Conservation (phyloP, 352 stramenopile species). For the Elongisporangium prolatum region DNA sequence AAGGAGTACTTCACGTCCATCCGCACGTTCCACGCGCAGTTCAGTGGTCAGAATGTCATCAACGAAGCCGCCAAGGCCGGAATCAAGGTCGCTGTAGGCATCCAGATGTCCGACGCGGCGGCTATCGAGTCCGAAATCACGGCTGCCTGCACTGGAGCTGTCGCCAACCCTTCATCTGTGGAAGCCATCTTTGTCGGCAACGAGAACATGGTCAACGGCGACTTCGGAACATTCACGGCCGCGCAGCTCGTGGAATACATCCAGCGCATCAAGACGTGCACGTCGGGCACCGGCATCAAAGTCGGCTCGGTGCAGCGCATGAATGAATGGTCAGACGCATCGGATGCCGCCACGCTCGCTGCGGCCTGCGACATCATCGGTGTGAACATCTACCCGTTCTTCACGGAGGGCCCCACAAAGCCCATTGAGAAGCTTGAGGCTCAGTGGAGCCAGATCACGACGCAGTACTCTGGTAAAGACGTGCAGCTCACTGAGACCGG, state of each 20-base stretch:
- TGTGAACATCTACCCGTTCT: constrained; percentile 50
- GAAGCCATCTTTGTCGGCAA: constrained; percentile 70
- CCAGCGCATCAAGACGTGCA: constrained; percentile 48
- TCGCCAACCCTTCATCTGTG: constrained; percentile 25
- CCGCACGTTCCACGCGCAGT: constrained; percentile 65
- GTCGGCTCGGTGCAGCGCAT: constrained; percentile 56
- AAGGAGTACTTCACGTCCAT: constrained; percentile 49
- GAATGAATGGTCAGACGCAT: constrained; percentile 25
- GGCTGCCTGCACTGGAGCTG: constrained; percentile 47
- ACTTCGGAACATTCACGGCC: constrained; percentile 32
- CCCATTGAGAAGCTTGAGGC: constrained; percentile 46
- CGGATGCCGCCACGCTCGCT: constrained; percentile 20
- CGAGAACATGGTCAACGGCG: constrained; percentile 58
- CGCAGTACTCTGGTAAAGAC: constrained; percentile 33
- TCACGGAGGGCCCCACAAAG: constrained; percentile 11
- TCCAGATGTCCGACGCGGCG: constrained; percentile 50
- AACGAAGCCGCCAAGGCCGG: constrained; percentile 27
- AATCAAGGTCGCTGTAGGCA: constrained; percentile 53
- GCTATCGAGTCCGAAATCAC: constrained; percentile 44
- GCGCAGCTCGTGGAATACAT: constrained; percentile 46
- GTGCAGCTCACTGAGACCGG: constrained; percentile 50
- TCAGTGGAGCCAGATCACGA: constrained; percentile 37
- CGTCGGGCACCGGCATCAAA: constrained; percentile 22
- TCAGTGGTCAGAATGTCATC: constrained; percentile 46
- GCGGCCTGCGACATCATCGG: constrained; percentile 28